Evolutionary conservation across 208 protist genomes (phyloP).

Genomic region (Porcisia hertigi): DNA sequence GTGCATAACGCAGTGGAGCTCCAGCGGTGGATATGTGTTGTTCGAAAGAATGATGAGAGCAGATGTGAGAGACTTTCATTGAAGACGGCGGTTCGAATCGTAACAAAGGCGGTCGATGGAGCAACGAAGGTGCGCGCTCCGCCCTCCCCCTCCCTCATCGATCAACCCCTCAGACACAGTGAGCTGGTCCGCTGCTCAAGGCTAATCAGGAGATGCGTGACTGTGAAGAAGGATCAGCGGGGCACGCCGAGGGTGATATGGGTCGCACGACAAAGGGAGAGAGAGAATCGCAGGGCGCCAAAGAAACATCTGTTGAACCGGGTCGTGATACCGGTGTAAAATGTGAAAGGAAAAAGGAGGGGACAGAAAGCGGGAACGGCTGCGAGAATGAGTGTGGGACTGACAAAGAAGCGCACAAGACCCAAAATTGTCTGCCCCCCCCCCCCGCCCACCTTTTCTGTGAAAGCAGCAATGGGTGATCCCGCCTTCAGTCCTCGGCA

Average conservation of each 20-base stretch:
- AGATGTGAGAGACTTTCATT: not conserved
- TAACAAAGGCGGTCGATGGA: not conserved
- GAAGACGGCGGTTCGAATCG: not conserved
- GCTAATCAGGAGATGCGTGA: not conserved
- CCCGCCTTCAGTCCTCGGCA: not conserved
- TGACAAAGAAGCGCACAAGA: not conserved
- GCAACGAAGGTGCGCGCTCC: not conserved
- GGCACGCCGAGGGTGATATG: not conserved
- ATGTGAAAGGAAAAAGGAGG: not conserved
- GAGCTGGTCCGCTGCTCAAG: not conserved
- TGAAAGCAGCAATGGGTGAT: not conserved
- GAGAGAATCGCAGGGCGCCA: not conserved
- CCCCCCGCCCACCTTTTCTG: not conserved
- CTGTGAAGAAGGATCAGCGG: not conserved
- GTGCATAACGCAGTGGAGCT: not conserved
- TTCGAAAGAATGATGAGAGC: too few relatives aligned
- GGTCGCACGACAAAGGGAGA: not conserved
- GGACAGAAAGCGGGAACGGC: not conserved
- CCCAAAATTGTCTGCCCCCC: too few relatives aligned
- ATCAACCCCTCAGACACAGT: not conserved
- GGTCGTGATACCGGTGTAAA: not conserved
- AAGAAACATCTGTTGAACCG: not conserved
- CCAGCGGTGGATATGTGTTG: not conserved
- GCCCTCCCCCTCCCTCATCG: too few relatives aligned
- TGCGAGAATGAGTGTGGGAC: not conserved